A percentile compares a stretch with the other conserved stretches of the same genome.
phyloP scores from a whole-genome alignment of 2,329 filamentous ascomycete species.

The Colletotrichum destructivum region DNA sequence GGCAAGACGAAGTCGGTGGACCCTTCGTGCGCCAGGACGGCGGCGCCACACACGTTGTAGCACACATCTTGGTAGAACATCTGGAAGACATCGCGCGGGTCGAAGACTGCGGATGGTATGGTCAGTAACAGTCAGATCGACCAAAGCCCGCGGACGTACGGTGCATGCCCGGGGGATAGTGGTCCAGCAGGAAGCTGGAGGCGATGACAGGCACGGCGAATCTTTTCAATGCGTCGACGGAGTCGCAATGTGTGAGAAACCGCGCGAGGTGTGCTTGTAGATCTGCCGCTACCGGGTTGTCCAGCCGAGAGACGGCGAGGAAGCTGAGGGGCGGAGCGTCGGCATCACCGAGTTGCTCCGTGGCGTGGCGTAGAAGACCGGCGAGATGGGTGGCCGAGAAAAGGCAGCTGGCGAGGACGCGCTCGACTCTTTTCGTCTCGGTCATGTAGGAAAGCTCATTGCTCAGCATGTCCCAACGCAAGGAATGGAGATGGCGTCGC shows the following conservation, averaged over 20 bases:
- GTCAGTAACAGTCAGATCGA: background rate
- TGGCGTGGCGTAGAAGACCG: slow-evolving; percentile 4
- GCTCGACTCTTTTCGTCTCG: background rate
- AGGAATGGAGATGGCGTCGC: background rate
- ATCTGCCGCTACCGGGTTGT: slow-evolving; percentile 2
- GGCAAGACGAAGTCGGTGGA: slow-evolving; percentile 10
- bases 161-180: slow-evolving; percentile 18
- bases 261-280: slow-evolving; percentile 1
- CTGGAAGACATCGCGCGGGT: slow-evolving; percentile 19
- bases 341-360: background rate
- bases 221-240: background rate
- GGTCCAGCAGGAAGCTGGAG: slow-evolving; percentile 24
- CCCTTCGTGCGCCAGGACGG: background rate
- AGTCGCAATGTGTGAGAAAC: slow-evolving; percentile 13
- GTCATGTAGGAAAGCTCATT: slow-evolving; percentile 24
- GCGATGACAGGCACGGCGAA: slow-evolving; percentile 17
- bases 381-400: slow-evolving; percentile 24
- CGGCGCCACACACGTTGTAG: background rate
- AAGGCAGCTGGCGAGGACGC: slow-evolving; percentile 2
- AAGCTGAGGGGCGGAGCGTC: slow-evolving; percentile 16
- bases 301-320: slow-evolving; percentile 1
- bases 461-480: slow-evolving; percentile 4
- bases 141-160: background rate
- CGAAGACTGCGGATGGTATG: slow-evolving; percentile 10
- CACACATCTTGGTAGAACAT: slow-evolving; percentile 22